Evolutionary conservation across 2,329 filamentous ascomycete species (phyloP).

Genomic region (Davidsoniella neocaledoniae): DNA sequence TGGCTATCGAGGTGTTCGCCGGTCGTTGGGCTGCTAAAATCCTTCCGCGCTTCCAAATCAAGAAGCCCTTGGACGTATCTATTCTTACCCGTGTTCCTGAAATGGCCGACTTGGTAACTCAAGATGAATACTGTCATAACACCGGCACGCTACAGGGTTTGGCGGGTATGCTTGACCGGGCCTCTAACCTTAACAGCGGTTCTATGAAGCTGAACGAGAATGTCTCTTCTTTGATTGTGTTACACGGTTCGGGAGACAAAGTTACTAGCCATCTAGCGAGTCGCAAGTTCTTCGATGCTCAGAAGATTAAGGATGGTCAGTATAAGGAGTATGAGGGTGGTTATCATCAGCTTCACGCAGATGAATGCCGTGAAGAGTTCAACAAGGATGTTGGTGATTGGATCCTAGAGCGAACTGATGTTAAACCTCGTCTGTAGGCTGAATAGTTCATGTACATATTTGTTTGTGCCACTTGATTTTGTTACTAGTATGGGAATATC

Average conservation of each 20-base stretch:
- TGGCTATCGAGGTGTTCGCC: conserved; percentile 40
- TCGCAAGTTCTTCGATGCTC: conserved; percentile 43
- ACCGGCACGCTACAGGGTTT: conserved; percentile 75
- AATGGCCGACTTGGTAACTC: conserved; percentile 40
- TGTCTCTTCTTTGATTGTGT: conserved; percentile 52
- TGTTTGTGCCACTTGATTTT: no score
- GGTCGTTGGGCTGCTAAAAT: conserved; percentile 53
- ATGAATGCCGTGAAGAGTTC: conserved; percentile 36
- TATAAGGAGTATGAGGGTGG: conserved; percentile 61
- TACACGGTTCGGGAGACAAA: conserved; percentile 60
- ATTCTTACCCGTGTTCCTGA: conserved; percentile 51
- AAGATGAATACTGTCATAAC: conserved; percentile 61
- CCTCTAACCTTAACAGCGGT: conserved; percentile 40
- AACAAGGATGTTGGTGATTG: conserved; percentile 46
- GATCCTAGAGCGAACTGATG: conserved; percentile 33
- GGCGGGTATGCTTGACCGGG: conserved; percentile 60
- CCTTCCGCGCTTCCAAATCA: conserved; percentile 49
- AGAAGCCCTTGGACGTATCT: conserved; percentile 45
- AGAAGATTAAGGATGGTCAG: conserved; percentile 47
- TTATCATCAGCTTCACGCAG: conserved; percentile 58
- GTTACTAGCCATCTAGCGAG: conserved; percentile 50
- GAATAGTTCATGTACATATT: neutral
- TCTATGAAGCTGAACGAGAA: conserved; percentile 31
- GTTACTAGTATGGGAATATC: no score
- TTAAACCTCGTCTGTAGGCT: conserved; percentile 23